phyloP scores from a whole-genome alignment of 176 grass and related monocot genomes.

The Carex cristatella region DNA sequence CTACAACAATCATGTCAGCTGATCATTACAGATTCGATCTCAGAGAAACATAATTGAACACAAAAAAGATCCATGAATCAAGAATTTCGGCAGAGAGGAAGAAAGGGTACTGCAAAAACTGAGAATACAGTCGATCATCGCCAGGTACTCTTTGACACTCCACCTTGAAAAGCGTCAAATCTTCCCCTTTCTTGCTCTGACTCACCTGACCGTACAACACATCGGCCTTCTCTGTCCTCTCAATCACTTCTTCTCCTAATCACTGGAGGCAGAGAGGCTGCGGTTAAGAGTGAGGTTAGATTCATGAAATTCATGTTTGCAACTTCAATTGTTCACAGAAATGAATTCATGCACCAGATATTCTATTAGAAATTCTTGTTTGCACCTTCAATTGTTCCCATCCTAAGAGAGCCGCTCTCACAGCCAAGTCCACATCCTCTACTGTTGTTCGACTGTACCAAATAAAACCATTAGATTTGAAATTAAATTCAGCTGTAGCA shows the following conservation, averaged over 20 bases:
- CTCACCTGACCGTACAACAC: conserved; percentile 69
- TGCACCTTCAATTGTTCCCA: too few relatives aligned
- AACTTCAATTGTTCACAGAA: too few relatives aligned
- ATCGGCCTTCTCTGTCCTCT: conserved; percentile 78
- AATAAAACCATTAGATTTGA: too few relatives aligned
- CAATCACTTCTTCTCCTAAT: not conserved
- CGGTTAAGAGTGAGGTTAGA: too few relatives aligned
- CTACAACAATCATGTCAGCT: not conserved
- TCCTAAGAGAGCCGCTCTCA: too few relatives aligned
- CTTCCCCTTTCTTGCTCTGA: conserved; percentile 86
- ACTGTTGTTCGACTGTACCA: too few relatives aligned
- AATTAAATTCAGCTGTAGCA: too few relatives aligned
- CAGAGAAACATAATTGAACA: not conserved
- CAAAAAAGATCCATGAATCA: not conserved
- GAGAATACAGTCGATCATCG: conserved; percentile 77
- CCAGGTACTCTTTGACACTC: conserved; percentile 52
- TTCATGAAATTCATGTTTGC: too few relatives aligned
- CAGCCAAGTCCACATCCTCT: too few relatives aligned
- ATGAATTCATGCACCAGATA: too few relatives aligned
- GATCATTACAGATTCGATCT: not conserved
- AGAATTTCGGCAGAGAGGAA: not conserved
- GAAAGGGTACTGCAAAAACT: conserved; percentile 80
- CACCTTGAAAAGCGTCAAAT: conserved; percentile 68
- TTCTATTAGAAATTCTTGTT: too few relatives aligned
- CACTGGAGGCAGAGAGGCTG: too few relatives aligned